phyloP scores from a whole-genome alignment of 345 rosid species.

The Boechera stricta region DNA sequence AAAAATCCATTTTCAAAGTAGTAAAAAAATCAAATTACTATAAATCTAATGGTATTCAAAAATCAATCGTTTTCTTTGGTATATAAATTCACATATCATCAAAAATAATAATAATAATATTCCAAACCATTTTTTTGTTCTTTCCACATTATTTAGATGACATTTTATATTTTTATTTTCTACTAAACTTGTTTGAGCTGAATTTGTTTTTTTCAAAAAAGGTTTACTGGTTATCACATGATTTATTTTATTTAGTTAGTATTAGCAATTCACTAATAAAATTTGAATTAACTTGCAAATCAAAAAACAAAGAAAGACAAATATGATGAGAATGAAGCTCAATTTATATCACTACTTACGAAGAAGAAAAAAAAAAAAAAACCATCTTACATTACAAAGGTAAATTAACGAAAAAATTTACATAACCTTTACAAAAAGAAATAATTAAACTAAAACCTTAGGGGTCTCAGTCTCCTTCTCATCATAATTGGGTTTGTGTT shows the following conservation, averaged over 20 bases:
- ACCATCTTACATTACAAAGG: background rate
- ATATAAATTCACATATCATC: too few species aligned
- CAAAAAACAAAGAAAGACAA: background rate
- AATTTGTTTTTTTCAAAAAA: background rate
- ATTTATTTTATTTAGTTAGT: background rate
- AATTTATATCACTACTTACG: background rate
- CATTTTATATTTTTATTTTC: background rate
- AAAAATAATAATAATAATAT: too few species aligned
- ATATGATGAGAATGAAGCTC: background rate
- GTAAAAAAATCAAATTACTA: too few species aligned
- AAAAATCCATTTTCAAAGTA: too few species aligned
- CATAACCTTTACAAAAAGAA: background rate
- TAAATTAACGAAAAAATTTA: background rate
- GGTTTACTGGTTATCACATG: background rate
- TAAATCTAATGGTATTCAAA: too few species aligned
- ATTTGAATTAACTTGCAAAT: background rate
- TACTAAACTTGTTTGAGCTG: background rate
- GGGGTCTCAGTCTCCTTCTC: slow-evolving; percentile 34
- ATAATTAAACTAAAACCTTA: slow-evolving; percentile 38
- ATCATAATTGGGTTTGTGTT: slow-evolving; percentile 46
- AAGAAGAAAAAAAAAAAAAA: background rate
- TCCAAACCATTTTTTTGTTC: background rate
- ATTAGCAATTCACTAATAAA: background rate
- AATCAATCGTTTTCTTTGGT: too few species aligned
- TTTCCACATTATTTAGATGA: background rate